Evolutionary conservation across 441 rosid species (phyloP), one percentile per base, ranked within the genome.

Genomic region (Aleurites moluccanus): DNA sequence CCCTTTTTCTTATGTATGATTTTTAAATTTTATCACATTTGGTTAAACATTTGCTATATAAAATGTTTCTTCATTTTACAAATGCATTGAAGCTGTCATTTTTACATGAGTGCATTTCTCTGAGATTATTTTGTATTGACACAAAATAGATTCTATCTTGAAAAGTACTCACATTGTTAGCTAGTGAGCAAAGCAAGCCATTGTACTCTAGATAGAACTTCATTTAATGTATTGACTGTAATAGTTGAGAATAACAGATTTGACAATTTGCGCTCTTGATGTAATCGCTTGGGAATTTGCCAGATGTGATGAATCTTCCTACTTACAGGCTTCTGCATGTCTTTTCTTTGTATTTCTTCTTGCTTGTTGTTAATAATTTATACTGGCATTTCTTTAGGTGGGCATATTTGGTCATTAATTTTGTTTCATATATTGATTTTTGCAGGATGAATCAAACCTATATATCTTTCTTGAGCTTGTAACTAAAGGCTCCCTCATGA

Each of bases 391-490:
- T 42, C 14, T 50, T 64, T 33, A 45, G 18, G 15, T 10, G 25
- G 14, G 15, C 30, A 35, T 28, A 21, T 65, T 68, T 60, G 60
- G 21, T 61, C 56, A 40, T 68, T 72, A 60, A 75, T 68, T 59
- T 59, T 45, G n/a, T 47, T 57, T 38, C 47, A 66, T 9, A 23
- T 52, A 33, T 75, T 53, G 35, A 2, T 80, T 70, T 78, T 81
- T 82, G 67, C 87, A 95, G 99, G 97, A 93, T 75, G 93, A 80
- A 63, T 83, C 92, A 62, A 91, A 89, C 64, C 85, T 95, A 65
- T 95, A 91, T 78, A 93, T 95, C 75, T 95, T 93, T 81, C 91
- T 95, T 3, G 97, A 95, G 90, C 87, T 91, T 75, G 93, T 93
- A 59, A 85, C 90, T 52, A 88, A 88, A 80, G 97, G 96, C 77